Percentiles rank a stretch among this genome's conserved stretches.
These are phyloP conservation scores for Salisapilia sapeloensis DNA, from an alignment of 352 stramenopile genomes.

Conservation along the genomic window DNA sequence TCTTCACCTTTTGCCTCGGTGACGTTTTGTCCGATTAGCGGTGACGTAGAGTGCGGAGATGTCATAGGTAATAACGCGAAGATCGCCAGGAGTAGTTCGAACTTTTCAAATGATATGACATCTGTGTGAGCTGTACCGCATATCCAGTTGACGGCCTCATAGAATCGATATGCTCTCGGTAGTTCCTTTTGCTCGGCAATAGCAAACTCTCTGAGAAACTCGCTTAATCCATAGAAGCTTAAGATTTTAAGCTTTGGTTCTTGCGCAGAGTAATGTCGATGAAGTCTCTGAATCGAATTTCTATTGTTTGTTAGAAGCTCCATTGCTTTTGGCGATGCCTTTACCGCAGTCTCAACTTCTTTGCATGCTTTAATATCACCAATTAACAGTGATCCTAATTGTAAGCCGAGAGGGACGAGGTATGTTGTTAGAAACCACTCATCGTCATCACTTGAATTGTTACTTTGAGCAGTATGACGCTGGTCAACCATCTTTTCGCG, in stretches of 20 bases:
- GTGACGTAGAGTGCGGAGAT: no score
- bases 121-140: conserved; percentile 39
- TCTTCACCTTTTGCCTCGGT: no score
- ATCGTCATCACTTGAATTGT: conserved; percentile 39
- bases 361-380: conserved; percentile 31
- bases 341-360: conserved; percentile 24
- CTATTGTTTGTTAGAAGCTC: conserved; percentile 16
- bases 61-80: conserved; percentile 12
- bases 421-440: conserved; percentile 45
- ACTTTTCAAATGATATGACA: conserved; percentile 54
- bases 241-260: conserved; percentile 30
- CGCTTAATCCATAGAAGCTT: conserved; percentile 24
- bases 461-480: conserved; percentile 4
- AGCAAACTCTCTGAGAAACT: conserved; percentile 36
- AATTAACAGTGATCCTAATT: conserved; percentile 21
- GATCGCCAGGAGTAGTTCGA: conserved; percentile 23
- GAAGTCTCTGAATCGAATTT: conserved; percentile 17
- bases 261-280: conserved; percentile 31
- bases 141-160: conserved; percentile 50
- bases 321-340: conserved; percentile 5
- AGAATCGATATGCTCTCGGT: conserved; percentile 23
- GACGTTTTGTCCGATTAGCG: no score
- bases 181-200: conserved; percentile 8
- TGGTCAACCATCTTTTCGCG: conserved; percentile 26
- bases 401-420: conserved; percentile 26